Percentiles rank a stretch among this genome's conserved stretches.
Evolutionary conservation across 2,329 filamentous ascomycete genomes (phyloP).

Genomic region (Coniochaeta sp.): DNA sequence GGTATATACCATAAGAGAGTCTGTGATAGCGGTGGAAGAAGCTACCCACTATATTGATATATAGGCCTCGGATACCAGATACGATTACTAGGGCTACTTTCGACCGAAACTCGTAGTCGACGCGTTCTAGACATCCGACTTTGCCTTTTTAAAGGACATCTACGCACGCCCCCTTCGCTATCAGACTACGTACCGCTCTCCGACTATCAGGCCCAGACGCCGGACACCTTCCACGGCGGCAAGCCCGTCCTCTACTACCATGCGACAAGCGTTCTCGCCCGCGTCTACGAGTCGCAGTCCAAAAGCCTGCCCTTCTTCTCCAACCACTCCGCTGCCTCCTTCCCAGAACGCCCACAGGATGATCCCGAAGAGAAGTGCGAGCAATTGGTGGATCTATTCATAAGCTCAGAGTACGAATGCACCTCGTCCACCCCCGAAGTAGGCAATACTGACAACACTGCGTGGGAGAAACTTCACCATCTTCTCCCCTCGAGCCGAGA

Average conservation of each 20-base stretch:
- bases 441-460: constrained; percentile 21
- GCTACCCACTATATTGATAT: neutral
- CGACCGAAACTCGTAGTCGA: constrained; percentile 5
- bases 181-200: constrained; percentile 57
- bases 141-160: constrained; percentile 5
- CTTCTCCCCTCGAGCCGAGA: constrained; percentile 50
- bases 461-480: constrained; percentile 49
- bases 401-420: constrained; percentile 47
- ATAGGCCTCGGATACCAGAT: neutral
- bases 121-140: constrained; percentile 9
- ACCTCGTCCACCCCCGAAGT: neutral
- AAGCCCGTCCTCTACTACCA: constrained; percentile 67
- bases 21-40: neutral
- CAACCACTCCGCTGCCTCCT: constrained; percentile 24
- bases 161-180: constrained; percentile 38
- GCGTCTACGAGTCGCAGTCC: constrained; percentile 47
- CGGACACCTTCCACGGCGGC: constrained; percentile 61
- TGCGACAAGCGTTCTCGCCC: constrained; percentile 47
- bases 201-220: constrained; percentile 67
- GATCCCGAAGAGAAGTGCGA: constrained; percentile 32
- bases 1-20: neutral
- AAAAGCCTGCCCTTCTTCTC: constrained; percentile 48
- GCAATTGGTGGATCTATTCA: constrained; percentile 48
- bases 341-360: too few species aligned
- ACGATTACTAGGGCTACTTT: constrained; percentile 1